Base-by-base conservation (phyloP, 495 filamentous ascomycete genomes). In the Aspergillus bertholletiae region DNA sequence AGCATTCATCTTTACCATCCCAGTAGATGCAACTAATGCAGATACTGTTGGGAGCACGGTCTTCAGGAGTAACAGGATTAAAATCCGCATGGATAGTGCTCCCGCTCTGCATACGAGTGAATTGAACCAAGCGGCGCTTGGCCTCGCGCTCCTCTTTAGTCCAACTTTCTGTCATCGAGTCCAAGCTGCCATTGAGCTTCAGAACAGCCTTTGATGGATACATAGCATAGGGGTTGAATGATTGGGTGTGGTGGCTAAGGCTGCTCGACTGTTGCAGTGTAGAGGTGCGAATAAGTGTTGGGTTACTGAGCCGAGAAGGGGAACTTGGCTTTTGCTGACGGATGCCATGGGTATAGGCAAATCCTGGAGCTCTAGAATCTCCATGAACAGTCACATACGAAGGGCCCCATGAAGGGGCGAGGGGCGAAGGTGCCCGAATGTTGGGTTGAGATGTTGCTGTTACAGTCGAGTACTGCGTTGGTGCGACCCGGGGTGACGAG, bases 21-120 rank as follows among this genome's bases (percentile, higher is more conserved):
- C 95, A 98, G 75, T 81, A 86, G 57, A 96, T 95, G 72, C 90
- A 96, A 74, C 88, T 93, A 64, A 96, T 87, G 71, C 88, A 92
- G 40, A 89, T 87, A 69, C 86, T 89, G 63, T 88, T 86, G 0
- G 85, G 83, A 0, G 67, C 57, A 27, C 86, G 80, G 46, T 93
- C 86, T 63, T 87, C 84, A 12, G 78, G 82, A 4, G 84, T 71
- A 13, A 93, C 84, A 0, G 88, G 74, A 55, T 81, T 81, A 72
- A 96, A 96, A 15, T 79, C 82, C 9, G 84, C 82, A 17, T 83
- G 82, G 27, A 94, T 81, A 9, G 86, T 88, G 59, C 81, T 87
- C 3, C 88, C 88, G 26, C 75, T 83, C 68, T 97, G 94, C 39
- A 80, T 80, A 32, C 93, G 84, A 56, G 76, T 84, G 70, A 98